Evolutionary conservation across 371 early-diverging fungal genomes (phyloP), one percentile per base, ranked within the genome.

Genomic region (Mortierella sp.): DNA sequence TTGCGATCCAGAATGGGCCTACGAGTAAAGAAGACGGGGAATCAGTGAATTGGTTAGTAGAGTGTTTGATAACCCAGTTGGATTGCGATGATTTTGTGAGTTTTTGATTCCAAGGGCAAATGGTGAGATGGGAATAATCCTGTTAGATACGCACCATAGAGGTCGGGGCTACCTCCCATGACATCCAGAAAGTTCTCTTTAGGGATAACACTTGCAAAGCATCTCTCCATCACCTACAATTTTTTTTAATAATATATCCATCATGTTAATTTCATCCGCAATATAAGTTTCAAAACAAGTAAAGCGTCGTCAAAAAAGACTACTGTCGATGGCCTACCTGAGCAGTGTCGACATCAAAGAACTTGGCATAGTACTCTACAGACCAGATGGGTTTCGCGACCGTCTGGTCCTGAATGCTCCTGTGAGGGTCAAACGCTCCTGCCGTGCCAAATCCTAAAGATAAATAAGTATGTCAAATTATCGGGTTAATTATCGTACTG

Each of bases 1-100:
- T 98, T 1, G 97, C 86, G 63, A 98, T 94, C 99, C 99, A 98
- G 85, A 98, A 97, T 0, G 99, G 98, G 5, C 96, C 95, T 91
- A 41, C 44, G 26, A 41, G 4, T 22, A 41, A 11, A 53, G 41
- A 69, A 24, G 31, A 47, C 67, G 26, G 22, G n/a, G n/a, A n/a
- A n/a, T n/a, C n/a, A n/a, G n/a, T n/a, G n/a, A n/a, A n/a, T n/a
- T n/a, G n/a, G n/a, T n/a, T n/a, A n/a, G n/a, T n/a, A n/a, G n/a
- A n/a, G n/a, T n/a, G n/a, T n/a, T n/a, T n/a, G n/a, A n/a, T n/a
- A n/a, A n/a, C n/a, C n/a, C n/a, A n/a, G n/a, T n/a, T n/a, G n/a
- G n/a, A n/a, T n/a, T n/a, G n/a, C n/a, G n/a, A n/a, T n/a, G n/a
- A n/a, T n/a, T n/a, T n/a, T n/a, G n/a, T n/a, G n/a, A n/a, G n/a